phyloP scores from a whole-genome alignment of 1,284 basidiomycete genomes.

The Farysia itapuensis region DNA sequence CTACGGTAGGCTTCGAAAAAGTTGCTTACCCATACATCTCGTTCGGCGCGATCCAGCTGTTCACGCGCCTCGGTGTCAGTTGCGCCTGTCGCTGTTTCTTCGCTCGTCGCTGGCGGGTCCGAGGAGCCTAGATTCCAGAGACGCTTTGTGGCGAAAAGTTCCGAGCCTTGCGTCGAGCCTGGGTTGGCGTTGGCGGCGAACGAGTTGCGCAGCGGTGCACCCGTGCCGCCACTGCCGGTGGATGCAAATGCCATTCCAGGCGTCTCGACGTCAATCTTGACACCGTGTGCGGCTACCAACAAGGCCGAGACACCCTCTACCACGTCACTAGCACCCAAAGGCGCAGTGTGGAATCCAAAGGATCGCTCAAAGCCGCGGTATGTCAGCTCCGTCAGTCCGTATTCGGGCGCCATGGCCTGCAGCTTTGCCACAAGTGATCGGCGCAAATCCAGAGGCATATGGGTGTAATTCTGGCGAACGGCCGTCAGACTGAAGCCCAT shows the following conservation, averaged over 20 bases:
- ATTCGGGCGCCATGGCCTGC: slow-evolving; percentile 88
- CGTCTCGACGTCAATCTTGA: slow-evolving; percentile 76
- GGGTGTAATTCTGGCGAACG: slow-evolving; percentile 86
- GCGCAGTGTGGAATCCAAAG: slow-evolving; percentile 82
- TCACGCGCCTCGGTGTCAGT: slow-evolving; percentile 3
- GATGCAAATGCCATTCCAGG: slow-evolving; percentile 44
- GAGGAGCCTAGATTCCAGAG: slow-evolving; percentile 33
- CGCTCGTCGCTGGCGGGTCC: slow-evolving; percentile 72
- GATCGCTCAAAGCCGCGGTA: slow-evolving; percentile 91
- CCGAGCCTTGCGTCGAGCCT: slow-evolving; percentile 13
- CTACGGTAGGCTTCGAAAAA: slow-evolving; percentile 49
- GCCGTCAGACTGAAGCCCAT: slow-evolving; percentile 96
- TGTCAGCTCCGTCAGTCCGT: slow-evolving; percentile 89
- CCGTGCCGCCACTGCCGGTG: not conserved
- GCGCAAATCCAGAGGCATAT: slow-evolving; percentile 96
- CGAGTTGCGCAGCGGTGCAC: slow-evolving; percentile 11
- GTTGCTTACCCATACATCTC: slow-evolving; percentile 38
- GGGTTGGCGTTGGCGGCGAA: slow-evolving; percentile 15
- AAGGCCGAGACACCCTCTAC: slow-evolving; percentile 87
- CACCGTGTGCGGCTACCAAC: slow-evolving; percentile 85
- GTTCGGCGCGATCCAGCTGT: slow-evolving; percentile 8
- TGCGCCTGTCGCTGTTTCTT: slow-evolving; percentile 61
- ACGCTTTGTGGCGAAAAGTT: slow-evolving; percentile 41
- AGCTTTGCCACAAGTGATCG: slow-evolving; percentile 78
- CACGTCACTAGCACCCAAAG: slow-evolving; percentile 86